Conservation (phyloP, 768 basidiomycete genomes). For the Pholiota molesta region DNA sequence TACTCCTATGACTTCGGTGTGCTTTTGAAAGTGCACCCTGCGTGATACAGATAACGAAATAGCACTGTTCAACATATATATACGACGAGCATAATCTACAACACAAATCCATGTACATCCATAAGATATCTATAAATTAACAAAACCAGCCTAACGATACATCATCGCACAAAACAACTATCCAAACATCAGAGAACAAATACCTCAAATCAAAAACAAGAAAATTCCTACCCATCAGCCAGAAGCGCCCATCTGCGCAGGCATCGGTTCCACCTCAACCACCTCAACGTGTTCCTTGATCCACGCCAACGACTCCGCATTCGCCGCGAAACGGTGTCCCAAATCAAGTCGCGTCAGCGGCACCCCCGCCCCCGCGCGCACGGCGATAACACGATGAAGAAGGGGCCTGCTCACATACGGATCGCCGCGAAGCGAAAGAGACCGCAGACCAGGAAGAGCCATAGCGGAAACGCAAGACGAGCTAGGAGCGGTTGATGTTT, state of each 20-base stretch:
- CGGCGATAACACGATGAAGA: constrained; percentile 26
- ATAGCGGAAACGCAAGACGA: background rate
- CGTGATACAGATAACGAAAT: no score
- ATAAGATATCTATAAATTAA: background rate
- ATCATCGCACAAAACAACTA: background rate
- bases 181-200: no score
- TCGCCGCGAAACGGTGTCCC: constrained; percentile 23
- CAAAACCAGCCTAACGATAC: background rate
- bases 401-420: constrained; percentile 28
- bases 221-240: no score
- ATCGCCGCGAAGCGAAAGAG: constrained; percentile 26
- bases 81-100: background rate
- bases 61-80: background rate
- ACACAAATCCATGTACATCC: background rate
- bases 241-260: background rate
- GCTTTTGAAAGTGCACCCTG: no score
- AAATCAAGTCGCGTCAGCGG: constrained; percentile 25
- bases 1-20: no score
- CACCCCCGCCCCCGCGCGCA: constrained; percentile 16
- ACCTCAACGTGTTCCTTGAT: constrained; percentile 26
- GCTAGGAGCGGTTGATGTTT: no score
- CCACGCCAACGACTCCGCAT: constrained; percentile 32
- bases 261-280: background rate
- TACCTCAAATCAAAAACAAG: no score
- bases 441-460: constrained; percentile 26